These are phyloP conservation scores for Rhynchospora breviuscula DNA, from an alignment of 176 grass and related monocot genomes.

Conservation along the genomic window DNA sequence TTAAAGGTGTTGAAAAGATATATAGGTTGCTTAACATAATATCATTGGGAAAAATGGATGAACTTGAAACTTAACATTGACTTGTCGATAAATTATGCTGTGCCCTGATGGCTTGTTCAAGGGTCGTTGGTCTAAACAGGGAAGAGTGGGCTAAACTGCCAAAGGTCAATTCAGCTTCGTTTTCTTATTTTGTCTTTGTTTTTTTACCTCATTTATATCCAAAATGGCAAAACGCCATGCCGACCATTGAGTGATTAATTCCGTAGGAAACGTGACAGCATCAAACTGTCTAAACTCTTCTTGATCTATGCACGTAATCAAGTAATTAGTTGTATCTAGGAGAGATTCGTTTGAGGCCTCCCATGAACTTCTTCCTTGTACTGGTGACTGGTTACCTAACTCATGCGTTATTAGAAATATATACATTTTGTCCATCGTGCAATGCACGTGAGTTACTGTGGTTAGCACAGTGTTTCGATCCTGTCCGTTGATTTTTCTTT, in stretches of 20 bases:
- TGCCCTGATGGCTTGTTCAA: background rate
- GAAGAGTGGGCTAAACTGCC: background rate
- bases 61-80: background rate
- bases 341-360: background rate
- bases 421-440: too few relatives aligned
- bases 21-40: background rate
- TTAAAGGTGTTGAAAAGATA: background rate
- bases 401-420: background rate
- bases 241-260: background rate
- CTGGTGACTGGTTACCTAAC: conserved; percentile 3
- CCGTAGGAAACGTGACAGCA: conserved; percentile 2
- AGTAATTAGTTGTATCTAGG: background rate
- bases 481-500: too few relatives aligned
- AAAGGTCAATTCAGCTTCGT: background rate
- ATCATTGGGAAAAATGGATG: background rate
- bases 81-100: background rate
- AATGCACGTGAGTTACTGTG: too few relatives aligned
- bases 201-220: background rate
- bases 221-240: too few relatives aligned
- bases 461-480: too few relatives aligned
- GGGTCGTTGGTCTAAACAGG: background rate
- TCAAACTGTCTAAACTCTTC: background rate
- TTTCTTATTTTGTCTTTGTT: background rate
- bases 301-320: background rate
- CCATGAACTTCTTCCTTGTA: background rate